These are phyloP conservation scores for Xylaria sp. DNA, from an alignment of 2,329 filamentous ascomycete genomes.

Conservation along the genomic window DNA sequence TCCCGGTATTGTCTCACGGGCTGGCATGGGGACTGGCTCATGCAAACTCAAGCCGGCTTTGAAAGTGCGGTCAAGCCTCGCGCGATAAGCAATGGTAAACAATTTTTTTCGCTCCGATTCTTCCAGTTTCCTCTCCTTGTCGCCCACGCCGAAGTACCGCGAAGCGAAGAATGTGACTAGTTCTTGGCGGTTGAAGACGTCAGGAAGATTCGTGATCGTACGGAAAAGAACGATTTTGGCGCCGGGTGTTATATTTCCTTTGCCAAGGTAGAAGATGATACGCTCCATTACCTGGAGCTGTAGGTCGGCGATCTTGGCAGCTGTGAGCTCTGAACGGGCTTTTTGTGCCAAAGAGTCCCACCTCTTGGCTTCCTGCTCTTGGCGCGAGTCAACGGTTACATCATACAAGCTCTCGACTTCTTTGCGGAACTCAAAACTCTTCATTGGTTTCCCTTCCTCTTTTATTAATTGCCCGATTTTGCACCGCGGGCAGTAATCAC, in stretches of 20 bases:
- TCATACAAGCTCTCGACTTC: neutral
- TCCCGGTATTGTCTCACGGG: no score
- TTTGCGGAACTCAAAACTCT: neutral
- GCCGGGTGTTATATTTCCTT: neutral
- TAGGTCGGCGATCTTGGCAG: neutral
- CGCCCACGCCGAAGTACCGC: neutral
- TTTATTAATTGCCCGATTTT: neutral
- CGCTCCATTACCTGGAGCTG: slow-evolving; percentile 2
- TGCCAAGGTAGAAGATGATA: neutral
- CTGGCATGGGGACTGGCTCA: neutral
- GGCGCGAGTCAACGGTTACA: neutral
- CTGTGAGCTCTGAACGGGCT: neutral
- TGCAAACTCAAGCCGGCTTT: neutral
- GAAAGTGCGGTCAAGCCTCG: neutral
- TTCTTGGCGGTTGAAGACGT: neutral
- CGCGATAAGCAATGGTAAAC: neutral
- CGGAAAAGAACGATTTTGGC: neutral
- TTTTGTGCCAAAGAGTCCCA: neutral
- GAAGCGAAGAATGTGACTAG: slow-evolving; percentile 10
- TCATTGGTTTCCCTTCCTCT: neutral
- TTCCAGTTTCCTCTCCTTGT: neutral
- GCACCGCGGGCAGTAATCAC: neutral
- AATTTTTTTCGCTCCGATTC: neutral
- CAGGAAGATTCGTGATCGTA: neutral
- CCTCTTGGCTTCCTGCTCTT: neutral